These are phyloP conservation scores for Ormosia semicastrata DNA, from an alignment of 306 rosid genomes.

Conservation along the genomic window DNA sequence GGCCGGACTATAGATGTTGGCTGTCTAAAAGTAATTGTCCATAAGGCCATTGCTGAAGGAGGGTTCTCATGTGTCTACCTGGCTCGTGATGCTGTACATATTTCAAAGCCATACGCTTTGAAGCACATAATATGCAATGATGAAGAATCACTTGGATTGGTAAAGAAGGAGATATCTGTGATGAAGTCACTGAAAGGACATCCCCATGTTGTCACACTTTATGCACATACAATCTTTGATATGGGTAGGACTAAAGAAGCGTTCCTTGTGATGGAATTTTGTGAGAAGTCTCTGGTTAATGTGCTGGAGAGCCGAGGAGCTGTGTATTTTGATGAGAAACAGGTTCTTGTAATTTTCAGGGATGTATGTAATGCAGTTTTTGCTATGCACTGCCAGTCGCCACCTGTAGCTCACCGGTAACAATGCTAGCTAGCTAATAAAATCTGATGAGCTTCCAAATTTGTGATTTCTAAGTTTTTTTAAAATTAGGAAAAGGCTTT, in stretches of 20 bases:
- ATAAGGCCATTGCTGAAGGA: slow-evolving; percentile 89
- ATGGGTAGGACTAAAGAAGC: slow-evolving; percentile 97
- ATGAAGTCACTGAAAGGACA: slow-evolving; percentile 85
- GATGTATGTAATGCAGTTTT: slow-evolving; percentile 91
- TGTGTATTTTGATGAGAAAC: slow-evolving; percentile 84
- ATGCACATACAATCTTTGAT: slow-evolving; percentile 74
- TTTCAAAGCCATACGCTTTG: slow-evolving; percentile 90
- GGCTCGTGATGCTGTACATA: slow-evolving; percentile 73
- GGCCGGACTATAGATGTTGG: slow-evolving; percentile 89
- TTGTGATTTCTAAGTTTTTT: not conserved
- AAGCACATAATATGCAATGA: slow-evolving; percentile 93
- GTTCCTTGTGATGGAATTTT: slow-evolving; percentile 85
- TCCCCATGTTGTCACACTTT: slow-evolving; percentile 82
- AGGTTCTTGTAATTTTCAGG: slow-evolving; percentile 79
- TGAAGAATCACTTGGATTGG: slow-evolving; percentile 84
- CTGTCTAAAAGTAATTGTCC: slow-evolving; percentile 71
- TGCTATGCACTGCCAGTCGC: slow-evolving; percentile 91
- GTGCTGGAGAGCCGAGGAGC: slow-evolving; percentile 89
- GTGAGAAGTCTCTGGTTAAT: slow-evolving; percentile 83
- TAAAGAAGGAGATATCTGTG: slow-evolving; percentile 77
- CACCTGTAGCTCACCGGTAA: slow-evolving; percentile 95
- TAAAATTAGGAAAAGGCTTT: not conserved
- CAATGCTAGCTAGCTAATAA: not conserved
- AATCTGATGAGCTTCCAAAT: not conserved
- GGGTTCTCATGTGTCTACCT: slow-evolving; percentile 96